Percentiles rank a stretch among this genome's conserved stretches.
phyloP scores from a whole-genome alignment of 1,139 yeast species.

The Kurtzmaniella quercitrusa region DNA sequence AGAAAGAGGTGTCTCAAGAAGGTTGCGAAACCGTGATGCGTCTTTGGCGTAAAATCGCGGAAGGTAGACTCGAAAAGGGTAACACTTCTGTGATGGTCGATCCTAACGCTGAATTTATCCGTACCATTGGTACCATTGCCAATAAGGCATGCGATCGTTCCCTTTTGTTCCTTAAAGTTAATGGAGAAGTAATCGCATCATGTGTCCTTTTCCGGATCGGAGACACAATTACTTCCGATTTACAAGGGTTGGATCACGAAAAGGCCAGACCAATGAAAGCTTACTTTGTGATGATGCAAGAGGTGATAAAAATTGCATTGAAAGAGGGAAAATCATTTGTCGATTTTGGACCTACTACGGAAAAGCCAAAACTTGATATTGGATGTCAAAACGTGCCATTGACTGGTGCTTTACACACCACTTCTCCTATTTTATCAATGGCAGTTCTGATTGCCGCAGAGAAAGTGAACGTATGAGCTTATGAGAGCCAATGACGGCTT shows the following conservation, averaged over 20 bases:
- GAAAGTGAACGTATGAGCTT: conserved; percentile 15
- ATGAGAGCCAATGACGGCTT: not conserved
- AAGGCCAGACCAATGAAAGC: conserved; percentile 36
- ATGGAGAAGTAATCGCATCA: conserved; percentile 32
- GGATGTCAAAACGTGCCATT: conserved; percentile 36
- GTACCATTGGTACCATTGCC: conserved; percentile 21
- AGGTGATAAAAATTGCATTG: conserved; percentile 36
- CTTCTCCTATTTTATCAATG: conserved; percentile 13
- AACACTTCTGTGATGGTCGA: conserved; percentile 32
- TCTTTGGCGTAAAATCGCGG: conserved; percentile 37
- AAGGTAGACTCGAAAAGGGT: conserved; percentile 30
- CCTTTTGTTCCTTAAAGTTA: conserved; percentile 34
- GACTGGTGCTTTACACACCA: conserved; percentile 23
- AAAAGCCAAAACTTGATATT: conserved; percentile 38
- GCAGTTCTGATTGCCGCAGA: conserved; percentile 18
- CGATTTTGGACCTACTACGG: conserved; percentile 37
- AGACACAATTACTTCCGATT: conserved; percentile 41
- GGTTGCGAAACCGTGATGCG: conserved; percentile 26
- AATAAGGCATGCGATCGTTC: conserved; percentile 25
- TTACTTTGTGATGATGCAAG: conserved; percentile 47
- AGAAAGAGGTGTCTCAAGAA: conserved; percentile 19
- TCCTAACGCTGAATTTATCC: conserved; percentile 28
- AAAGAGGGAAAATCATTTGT: conserved; percentile 35
- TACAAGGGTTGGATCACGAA: conserved; percentile 42
- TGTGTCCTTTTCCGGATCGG: conserved; percentile 41